Evolutionary conservation across 139 green algal genomes (phyloP).

Genomic region (Chlamydomonas sp.): DNA sequence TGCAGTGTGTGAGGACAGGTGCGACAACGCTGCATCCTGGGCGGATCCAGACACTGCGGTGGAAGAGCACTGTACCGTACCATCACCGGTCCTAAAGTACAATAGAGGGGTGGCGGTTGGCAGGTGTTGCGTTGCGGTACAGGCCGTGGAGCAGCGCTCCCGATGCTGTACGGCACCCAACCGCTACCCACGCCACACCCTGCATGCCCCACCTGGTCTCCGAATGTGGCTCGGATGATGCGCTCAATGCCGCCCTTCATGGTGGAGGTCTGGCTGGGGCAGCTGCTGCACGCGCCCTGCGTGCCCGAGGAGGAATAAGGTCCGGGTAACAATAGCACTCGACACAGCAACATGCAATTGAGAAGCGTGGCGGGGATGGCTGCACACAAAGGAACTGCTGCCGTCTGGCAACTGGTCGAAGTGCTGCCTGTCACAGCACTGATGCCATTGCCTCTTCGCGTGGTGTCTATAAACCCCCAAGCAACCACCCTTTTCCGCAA

Average conservation of each 20-base stretch:
- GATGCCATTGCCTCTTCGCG: too few species aligned
- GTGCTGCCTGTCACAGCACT: too few species aligned
- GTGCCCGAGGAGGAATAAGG: neutral
- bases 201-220: slow-evolving; percentile 53
- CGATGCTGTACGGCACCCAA: too few species aligned
- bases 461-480: too few species aligned
- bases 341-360: neutral
- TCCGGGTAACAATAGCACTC: neutral
- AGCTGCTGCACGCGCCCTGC: slow-evolving; percentile 88
- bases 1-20: neutral
- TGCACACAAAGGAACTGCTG: neutral
- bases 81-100: too few species aligned
- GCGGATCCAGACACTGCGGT: neutral
- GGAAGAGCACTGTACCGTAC: too few species aligned
- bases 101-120: too few species aligned
- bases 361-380: neutral
- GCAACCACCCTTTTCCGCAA: too few species aligned
- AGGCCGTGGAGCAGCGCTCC: too few species aligned
- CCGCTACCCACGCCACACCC: slow-evolving; percentile 42
- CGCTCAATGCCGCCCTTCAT: slow-evolving; percentile 97
- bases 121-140: neutral
- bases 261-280: slow-evolving; percentile 82
- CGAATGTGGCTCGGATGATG: slow-evolving; percentile 61
- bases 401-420: too few species aligned
- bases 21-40: neutral